Conservation (phyloP, 2,329 filamentous ascomycete genomes). For the Hypoxylon sp. region DNA sequence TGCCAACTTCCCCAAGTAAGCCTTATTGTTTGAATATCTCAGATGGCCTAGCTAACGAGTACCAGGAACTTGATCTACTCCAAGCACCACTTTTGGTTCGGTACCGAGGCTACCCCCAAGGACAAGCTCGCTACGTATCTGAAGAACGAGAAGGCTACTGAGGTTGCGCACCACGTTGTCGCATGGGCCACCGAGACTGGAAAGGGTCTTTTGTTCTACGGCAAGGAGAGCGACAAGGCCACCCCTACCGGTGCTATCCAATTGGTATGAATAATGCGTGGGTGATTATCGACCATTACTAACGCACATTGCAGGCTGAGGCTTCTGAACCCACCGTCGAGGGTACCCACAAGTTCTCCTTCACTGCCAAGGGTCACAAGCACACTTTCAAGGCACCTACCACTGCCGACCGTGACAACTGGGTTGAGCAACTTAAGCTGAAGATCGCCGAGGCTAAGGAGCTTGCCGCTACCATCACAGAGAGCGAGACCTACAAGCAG, state of each 20-base stretch:
- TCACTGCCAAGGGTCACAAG: slow-evolving; percentile 90
- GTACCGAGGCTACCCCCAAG: slow-evolving; percentile 78
- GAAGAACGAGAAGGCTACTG: slow-evolving; percentile 87
- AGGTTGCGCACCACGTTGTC: slow-evolving; percentile 81
- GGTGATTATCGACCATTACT: slow-evolving; percentile 42
- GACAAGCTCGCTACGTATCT: slow-evolving; percentile 84
- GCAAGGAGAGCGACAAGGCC: slow-evolving; percentile 87
- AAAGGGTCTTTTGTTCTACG: slow-evolving; percentile 94
- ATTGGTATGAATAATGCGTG: slow-evolving; percentile 74
- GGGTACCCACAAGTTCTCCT: slow-evolving; percentile 84
- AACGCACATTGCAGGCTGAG: slow-evolving; percentile 65
- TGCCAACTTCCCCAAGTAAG: slow-evolving; percentile 88
- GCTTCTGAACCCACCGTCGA: slow-evolving; percentile 81
- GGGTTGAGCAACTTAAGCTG: slow-evolving; percentile 86
- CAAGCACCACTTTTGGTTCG: slow-evolving; percentile 95
- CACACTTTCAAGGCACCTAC: slow-evolving; percentile 90
- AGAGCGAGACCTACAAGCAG: slow-evolving; percentile 90
- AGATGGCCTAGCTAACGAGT: slow-evolving; percentile 19
- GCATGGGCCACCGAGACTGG: slow-evolving; percentile 95
- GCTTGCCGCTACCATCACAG: slow-evolving; percentile 78
- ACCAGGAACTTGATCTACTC: slow-evolving; percentile 86
- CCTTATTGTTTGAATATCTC: slow-evolving; percentile 25
- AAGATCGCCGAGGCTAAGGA: slow-evolving; percentile 90
- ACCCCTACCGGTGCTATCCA: slow-evolving; percentile 86
- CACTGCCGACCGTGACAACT: slow-evolving; percentile 87